Conservation (phyloP, 2,329 filamentous ascomycete genomes). For the Claviceps sp. region DNA sequence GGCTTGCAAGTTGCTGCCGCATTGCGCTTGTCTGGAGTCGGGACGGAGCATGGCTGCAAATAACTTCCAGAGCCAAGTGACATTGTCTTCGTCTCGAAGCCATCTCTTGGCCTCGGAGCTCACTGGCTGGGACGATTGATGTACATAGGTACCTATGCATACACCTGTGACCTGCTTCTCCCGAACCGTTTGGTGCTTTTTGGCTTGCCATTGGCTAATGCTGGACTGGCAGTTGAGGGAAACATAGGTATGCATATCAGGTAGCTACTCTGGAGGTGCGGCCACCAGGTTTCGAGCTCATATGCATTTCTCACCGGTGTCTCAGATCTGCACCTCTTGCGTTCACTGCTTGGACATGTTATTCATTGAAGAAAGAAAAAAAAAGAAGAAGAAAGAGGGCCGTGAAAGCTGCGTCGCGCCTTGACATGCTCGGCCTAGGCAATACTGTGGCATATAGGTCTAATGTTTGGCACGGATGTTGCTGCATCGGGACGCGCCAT, state of each 20-base stretch:
- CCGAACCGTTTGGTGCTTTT: neutral
- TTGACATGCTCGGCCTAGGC: neutral
- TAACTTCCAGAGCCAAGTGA: no score
- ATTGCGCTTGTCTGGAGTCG: no score
- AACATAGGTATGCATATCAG: neutral
- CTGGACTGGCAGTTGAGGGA: neutral
- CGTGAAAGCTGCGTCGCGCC: no score
- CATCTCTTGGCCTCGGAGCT: no score
- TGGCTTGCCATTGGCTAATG: neutral
- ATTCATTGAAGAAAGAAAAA: neutral
- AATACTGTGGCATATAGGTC: neutral
- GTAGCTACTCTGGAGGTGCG: neutral
- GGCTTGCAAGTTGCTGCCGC: no score
- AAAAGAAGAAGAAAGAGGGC: no score
- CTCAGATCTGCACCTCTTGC: slow-evolving; percentile 1
- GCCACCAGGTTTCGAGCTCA: neutral
- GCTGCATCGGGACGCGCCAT: slow-evolving; percentile 1
- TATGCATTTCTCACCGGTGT: slow-evolving; percentile 6
- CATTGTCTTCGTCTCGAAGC: no score
- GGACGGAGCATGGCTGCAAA: no score
- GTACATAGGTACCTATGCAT: no score
- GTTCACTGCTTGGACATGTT: neutral
- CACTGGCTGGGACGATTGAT: no score
- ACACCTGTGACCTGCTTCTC: no score
- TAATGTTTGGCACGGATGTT: neutral